Conservation (phyloP, 352 stramenopile species). For the Lagenidium sp. region DNA sequence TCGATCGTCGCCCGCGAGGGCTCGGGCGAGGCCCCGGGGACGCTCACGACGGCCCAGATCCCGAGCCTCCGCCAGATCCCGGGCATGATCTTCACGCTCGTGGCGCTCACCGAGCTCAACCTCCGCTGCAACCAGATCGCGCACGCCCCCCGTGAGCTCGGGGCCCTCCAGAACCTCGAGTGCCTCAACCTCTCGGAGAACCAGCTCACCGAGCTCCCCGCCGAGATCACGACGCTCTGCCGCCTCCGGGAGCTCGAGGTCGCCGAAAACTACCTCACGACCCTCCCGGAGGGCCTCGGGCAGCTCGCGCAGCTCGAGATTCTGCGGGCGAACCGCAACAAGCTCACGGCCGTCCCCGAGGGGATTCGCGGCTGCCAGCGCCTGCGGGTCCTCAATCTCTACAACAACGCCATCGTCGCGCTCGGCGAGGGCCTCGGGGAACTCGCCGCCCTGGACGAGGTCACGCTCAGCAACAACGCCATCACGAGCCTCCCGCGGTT, state of each 20-base stretch:
- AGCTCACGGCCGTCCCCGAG: conserved; percentile 32
- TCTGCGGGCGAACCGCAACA: conserved; percentile 45
- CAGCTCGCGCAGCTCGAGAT: conserved; percentile 39
- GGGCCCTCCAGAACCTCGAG: conserved; percentile 26
- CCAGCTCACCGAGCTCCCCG: conserved; percentile 37
- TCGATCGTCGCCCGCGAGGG: conserved; percentile 35
- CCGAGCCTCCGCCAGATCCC: conserved; percentile 38
- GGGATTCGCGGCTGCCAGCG: conserved; percentile 36
- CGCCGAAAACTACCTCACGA: conserved; percentile 43
- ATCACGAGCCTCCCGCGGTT: conserved; percentile 29
- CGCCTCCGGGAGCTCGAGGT: conserved; percentile 41
- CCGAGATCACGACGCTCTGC: conserved; percentile 31
- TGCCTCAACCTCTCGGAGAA: conserved; percentile 57
- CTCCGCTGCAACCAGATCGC: conserved; percentile 59
- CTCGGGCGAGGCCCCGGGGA: conserved; percentile 25
- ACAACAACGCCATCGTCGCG: conserved; percentile 61
- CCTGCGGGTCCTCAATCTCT: conserved; percentile 59
- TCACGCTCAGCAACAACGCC: conserved; percentile 66
- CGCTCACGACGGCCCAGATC: conserved; percentile 40
- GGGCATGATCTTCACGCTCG: conserved; percentile 47
- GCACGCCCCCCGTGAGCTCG: conserved; percentile 46
- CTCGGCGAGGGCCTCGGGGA: conserved; percentile 34
- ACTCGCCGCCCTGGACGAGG: conserved; percentile 48
- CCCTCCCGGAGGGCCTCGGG: conserved; percentile 37
- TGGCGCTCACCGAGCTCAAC: conserved; percentile 47